A percentile compares a stretch with the other conserved stretches of the same genome.
Evolutionary conservation across 768 basidiomycete species (phyloP).

Genomic region (Ramaria sp.): DNA sequence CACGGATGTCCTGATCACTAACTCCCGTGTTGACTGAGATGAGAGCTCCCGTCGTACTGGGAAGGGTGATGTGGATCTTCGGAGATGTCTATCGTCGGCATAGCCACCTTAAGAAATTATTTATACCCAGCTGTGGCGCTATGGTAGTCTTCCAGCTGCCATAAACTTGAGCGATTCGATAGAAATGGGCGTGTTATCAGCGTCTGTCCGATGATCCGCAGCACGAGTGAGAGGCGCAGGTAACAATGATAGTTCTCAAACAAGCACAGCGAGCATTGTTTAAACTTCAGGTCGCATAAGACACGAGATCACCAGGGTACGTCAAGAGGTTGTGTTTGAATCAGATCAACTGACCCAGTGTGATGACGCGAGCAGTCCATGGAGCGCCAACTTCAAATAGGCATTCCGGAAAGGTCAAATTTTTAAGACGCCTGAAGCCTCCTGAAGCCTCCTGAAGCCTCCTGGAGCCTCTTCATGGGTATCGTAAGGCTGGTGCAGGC

Average conservation of each 20-base stretch:
- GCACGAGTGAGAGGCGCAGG: background rate
- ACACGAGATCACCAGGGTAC: background rate
- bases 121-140: background rate
- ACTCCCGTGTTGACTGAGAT: background rate
- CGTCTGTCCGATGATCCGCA: background rate
- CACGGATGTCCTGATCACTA: background rate
- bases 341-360: too few species aligned
- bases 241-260: background rate
- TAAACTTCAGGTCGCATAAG: background rate
- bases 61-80: background rate
- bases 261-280: background rate
- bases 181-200: background rate
- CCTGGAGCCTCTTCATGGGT: too few species aligned
- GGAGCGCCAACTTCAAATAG: background rate
- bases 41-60: background rate
- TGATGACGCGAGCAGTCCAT: background rate
- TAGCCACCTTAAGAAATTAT: constrained; percentile 3
- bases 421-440: too few species aligned
- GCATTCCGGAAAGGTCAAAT: background rate
- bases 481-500: background rate
- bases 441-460: too few species aligned
- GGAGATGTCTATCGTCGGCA: constrained; percentile 4
- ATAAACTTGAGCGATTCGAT: background rate
- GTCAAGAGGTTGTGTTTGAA: background rate
- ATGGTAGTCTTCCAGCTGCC: background rate